Evolutionary conservation across 345 rosid genomes (phyloP).

Genomic region (Cardamine occulta): DNA sequence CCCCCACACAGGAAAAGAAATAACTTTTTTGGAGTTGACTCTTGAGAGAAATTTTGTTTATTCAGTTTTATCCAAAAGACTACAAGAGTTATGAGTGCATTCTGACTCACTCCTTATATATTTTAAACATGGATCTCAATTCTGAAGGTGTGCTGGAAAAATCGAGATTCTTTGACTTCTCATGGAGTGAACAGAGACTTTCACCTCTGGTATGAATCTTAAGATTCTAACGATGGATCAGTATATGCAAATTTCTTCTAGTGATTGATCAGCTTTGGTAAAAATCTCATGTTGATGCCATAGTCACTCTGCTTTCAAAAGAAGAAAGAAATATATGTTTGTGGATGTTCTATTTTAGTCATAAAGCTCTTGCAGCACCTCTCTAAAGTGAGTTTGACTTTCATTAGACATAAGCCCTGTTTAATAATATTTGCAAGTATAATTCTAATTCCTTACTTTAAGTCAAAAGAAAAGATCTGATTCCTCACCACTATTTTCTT

Average conservation of each 20-base stretch:
- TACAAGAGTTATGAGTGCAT: slow-evolving; percentile 39
- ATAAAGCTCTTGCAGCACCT: slow-evolving; percentile 39
- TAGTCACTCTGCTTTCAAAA: slow-evolving; percentile 31
- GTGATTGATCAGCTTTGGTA: slow-evolving; percentile 28
- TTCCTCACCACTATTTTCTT: slow-evolving; percentile 40
- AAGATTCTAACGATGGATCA: slow-evolving; percentile 20
- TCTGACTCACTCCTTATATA: slow-evolving; percentile 44
- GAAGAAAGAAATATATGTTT: slow-evolving; percentile 36
- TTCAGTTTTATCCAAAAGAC: slow-evolving; percentile 55
- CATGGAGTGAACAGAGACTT: slow-evolving; percentile 34
- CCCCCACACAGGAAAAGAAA: slow-evolving; percentile 52
- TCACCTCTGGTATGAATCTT: slow-evolving; percentile 34
- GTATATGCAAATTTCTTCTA: slow-evolving; percentile 22
- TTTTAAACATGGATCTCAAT: slow-evolving; percentile 37
- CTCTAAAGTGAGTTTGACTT: slow-evolving; percentile 44
- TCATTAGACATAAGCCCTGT: slow-evolving; percentile 29
- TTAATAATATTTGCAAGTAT: slow-evolving; percentile 36
- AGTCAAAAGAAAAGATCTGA: slow-evolving; percentile 38
- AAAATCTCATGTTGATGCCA: slow-evolving; percentile 27
- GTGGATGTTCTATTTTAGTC: slow-evolving; percentile 36
- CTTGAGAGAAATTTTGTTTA: slow-evolving; percentile 41
- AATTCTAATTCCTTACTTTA: slow-evolving; percentile 43
- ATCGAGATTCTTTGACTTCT: slow-evolving; percentile 46
- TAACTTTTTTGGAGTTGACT: slow-evolving; percentile 55
- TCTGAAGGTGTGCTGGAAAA: slow-evolving; percentile 21